Evolutionary conservation across 208 protist genomes (phyloP).

Genomic region (Trypanosoma platydactyli): DNA sequence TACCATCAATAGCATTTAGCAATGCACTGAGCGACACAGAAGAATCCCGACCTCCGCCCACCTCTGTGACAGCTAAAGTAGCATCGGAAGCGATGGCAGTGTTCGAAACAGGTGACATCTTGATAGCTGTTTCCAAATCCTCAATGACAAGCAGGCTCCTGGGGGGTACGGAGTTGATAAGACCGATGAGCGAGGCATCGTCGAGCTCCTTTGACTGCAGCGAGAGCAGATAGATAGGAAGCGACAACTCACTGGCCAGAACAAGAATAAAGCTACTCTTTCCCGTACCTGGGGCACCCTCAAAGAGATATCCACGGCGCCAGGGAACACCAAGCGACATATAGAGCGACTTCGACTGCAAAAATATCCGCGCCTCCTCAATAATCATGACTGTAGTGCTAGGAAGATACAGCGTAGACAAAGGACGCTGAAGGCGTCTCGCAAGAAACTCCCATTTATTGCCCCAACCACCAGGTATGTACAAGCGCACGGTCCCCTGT

Average conservation of each 20-base stretch:
- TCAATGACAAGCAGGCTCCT: constrained; percentile 93
- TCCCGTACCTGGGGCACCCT: constrained; percentile 93
- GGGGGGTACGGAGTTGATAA: constrained; percentile 77
- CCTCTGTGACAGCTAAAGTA: constrained; percentile 32
- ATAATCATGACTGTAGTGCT: constrained; percentile 46
- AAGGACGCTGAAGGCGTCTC: constrained; percentile 56
- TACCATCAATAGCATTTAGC: constrained; percentile 96
- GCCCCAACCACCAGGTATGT: constrained; percentile 55
- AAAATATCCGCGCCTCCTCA: constrained; percentile 84
- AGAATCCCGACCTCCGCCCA: constrained; percentile 24
- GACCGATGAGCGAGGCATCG: constrained; percentile 82
- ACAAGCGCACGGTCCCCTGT: constrained; percentile 64
- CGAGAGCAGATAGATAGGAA: constrained; percentile 93
- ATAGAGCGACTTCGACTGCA: constrained; percentile 83
- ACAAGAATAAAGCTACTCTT: constrained; percentile 93
- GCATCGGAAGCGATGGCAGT: not conserved
- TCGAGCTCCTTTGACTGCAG: constrained; percentile 72
- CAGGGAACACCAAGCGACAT: constrained; percentile 92
- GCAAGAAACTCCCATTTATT: constrained; percentile 67
- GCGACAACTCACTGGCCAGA: constrained; percentile 87
- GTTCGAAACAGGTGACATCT: not conserved
- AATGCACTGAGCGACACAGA: constrained; percentile 92
- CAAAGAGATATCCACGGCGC: constrained; percentile 93
- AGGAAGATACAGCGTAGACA: constrained; percentile 77
- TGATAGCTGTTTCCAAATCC: constrained; percentile 93